These are phyloP conservation scores for Lupinus albus DNA, from an alignment of 306 rosid genomes.

Conservation along the genomic window DNA sequence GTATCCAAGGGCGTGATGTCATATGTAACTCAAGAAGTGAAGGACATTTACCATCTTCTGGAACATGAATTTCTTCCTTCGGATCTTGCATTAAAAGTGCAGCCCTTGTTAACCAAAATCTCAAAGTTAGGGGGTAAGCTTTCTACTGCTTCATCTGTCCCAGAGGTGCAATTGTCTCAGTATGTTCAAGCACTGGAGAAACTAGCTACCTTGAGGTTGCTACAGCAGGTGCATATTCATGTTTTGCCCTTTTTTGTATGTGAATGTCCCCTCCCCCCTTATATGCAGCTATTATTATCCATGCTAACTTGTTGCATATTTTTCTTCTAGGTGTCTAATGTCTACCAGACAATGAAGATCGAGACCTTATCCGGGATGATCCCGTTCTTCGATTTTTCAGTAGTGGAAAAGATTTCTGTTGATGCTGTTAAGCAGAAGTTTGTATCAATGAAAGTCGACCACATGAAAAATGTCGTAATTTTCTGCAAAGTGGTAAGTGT, in stretches of 20 bases:
- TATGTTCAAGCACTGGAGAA: constrained; percentile 77
- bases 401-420: constrained; percentile 83
- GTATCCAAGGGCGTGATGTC: constrained; percentile 88
- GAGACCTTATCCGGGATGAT: constrained; percentile 76
- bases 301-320: constrained; percentile 1
- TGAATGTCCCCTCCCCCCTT: not conserved
- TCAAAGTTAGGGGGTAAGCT: constrained; percentile 87
- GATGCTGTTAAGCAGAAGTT: constrained; percentile 93
- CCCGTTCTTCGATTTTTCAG: constrained; percentile 77
- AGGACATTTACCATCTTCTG: constrained; percentile 81
- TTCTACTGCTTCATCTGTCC: constrained; percentile 86
- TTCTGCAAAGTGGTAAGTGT: constrained; percentile 49
- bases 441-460: constrained; percentile 87
- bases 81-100: constrained; percentile 78
- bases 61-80: constrained; percentile 88
- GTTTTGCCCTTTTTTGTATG: not conserved
- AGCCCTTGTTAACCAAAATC: constrained; percentile 69
- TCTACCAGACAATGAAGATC: constrained; percentile 84
- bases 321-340: constrained; percentile 71
- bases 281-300: constrained; percentile 4
- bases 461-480: constrained; percentile 68
- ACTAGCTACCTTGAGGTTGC: constrained; percentile 89
- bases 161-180: constrained; percentile 84
- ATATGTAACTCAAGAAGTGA: constrained; percentile 93
- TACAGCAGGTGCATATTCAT: constrained; percentile 72